These are phyloP conservation scores for Ogataea kodamae DNA, from an alignment of 805 yeast species.

Conservation along the genomic window DNA sequence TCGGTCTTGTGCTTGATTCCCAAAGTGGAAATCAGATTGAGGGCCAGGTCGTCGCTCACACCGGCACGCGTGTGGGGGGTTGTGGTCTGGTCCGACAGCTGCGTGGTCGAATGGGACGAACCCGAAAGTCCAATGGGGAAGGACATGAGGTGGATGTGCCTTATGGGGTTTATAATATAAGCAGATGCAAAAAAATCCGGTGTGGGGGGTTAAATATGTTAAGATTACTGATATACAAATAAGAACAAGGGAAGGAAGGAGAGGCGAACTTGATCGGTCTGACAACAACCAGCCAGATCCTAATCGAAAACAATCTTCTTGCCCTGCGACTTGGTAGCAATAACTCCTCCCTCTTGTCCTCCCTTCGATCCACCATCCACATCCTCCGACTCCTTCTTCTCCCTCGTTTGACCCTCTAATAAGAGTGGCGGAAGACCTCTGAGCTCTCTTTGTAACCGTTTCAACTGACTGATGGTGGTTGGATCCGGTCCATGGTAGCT, in stretches of 20 bases:
- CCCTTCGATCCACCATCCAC: neutral
- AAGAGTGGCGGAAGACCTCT: constrained; percentile 37
- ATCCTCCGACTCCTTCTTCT: constrained; percentile 11
- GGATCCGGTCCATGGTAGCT: constrained; percentile 27
- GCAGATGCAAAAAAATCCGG: constrained; percentile 3
- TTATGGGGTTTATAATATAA: no score
- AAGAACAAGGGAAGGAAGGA: no score
- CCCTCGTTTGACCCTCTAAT: constrained; percentile 20
- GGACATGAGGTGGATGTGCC: no score
- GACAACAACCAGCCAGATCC: no score
- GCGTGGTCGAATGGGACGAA: constrained; percentile 25
- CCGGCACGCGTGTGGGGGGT: constrained; percentile 11
- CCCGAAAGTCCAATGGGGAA: constrained; percentile 18
- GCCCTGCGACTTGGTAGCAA: constrained; percentile 14
- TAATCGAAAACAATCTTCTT: constrained; percentile 20
- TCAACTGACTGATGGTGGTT: constrained; percentile 32
- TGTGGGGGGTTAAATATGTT: constrained; percentile 4
- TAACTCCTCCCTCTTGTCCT: constrained; percentile 11
- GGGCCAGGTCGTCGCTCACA: constrained; percentile 20
- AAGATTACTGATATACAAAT: constrained; percentile 1
- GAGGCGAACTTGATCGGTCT: constrained; percentile 21
- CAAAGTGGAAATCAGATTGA: constrained; percentile 23
- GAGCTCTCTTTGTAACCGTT: constrained; percentile 36
- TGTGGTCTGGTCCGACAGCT: constrained; percentile 22
- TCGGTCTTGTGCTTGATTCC: constrained; percentile 20